Percentiles rank a stretch among this genome's conserved stretches.
Conservation (phyloP, 2,329 filamentous ascomycete genomes). For the Cadophora malorum region DNA sequence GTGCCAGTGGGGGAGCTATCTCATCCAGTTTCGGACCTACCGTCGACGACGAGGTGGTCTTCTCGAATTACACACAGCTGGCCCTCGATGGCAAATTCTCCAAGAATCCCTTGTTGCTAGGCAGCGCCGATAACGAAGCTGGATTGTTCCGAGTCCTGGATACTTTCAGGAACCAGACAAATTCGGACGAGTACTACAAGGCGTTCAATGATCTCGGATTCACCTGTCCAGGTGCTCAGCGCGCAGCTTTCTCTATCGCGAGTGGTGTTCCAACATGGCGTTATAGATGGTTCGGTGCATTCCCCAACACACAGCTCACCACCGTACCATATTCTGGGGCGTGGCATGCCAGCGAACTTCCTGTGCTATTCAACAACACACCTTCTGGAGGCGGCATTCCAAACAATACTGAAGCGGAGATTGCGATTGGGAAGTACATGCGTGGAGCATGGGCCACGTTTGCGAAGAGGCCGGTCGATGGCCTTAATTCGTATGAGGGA, state of each 20-base stretch:
- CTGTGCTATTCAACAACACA: conserved; percentile 23
- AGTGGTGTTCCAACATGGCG: conserved; percentile 43
- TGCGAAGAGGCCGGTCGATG: conserved; percentile 43
- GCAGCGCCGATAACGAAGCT: conserved; percentile 40
- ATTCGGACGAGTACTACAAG: conserved; percentile 13
- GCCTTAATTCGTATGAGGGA: conserved; percentile 36
- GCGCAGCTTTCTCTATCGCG: conserved; percentile 31
- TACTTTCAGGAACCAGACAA: conserved; percentile 2
- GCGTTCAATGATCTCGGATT: conserved; percentile 32
- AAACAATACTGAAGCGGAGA: conserved; percentile 35
- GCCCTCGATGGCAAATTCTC: conserved; percentile 27
- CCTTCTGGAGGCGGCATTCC: conserved; percentile 23
- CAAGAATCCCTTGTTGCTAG: conserved; percentile 33
- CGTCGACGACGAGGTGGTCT: conserved; percentile 29
- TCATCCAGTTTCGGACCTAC: conserved; percentile 30
- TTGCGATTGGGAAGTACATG: conserved; percentile 40
- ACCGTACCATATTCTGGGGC: conserved; percentile 39
- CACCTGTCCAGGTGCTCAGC: conserved; percentile 42
- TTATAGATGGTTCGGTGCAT: conserved; percentile 45
- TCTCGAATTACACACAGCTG: conserved; percentile 29
- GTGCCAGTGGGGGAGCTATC: neutral
- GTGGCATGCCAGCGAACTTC: conserved; percentile 43
- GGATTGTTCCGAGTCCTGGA: conserved; percentile 30
- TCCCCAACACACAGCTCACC: conserved; percentile 41
- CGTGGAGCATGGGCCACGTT: conserved; percentile 46